A percentile compares a stretch with the other conserved stretches of the same genome.
These are phyloP conservation scores for Saturnispora gosingensis DNA, from an alignment of 805 yeast species.

Conservation along the genomic window DNA sequence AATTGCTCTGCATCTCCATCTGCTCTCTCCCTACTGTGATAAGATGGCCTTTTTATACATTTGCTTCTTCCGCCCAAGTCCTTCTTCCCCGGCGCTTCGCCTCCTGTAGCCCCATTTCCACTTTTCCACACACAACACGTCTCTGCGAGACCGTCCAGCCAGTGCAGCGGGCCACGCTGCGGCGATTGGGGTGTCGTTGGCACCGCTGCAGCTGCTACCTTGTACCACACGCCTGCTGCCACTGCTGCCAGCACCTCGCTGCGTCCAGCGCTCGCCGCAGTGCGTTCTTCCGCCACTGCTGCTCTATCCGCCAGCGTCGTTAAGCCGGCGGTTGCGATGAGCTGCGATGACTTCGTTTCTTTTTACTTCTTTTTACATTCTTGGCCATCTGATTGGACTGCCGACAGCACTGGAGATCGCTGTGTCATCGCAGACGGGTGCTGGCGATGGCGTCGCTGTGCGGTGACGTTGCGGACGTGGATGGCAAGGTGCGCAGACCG, in stretches of 20 bases:
- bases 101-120: neutral
- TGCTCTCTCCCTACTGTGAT: neutral
- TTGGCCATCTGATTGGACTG: neutral
- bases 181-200: neutral
- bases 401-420: neutral
- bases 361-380: neutral
- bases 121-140: neutral
- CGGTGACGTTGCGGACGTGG: no score
- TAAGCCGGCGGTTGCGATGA: neutral
- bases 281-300: neutral
- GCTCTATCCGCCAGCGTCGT: neutral
- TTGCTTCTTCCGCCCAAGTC: neutral
- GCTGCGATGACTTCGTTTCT: neutral
- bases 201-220: neutral
- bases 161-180: neutral
- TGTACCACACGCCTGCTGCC: neutral
- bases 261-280: neutral
- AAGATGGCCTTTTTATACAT: neutral
- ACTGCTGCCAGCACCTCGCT: neutral
- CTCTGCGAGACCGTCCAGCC: neutral
- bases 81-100: neutral
- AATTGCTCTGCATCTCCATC: neutral
- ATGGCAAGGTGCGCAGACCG: no score
- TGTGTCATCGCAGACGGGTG: no score
- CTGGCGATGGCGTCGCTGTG: no score